Evolutionary conservation across 495 filamentous ascomycete genomes (phyloP).

Genomic region (Talaromyces proteolyticus): DNA sequence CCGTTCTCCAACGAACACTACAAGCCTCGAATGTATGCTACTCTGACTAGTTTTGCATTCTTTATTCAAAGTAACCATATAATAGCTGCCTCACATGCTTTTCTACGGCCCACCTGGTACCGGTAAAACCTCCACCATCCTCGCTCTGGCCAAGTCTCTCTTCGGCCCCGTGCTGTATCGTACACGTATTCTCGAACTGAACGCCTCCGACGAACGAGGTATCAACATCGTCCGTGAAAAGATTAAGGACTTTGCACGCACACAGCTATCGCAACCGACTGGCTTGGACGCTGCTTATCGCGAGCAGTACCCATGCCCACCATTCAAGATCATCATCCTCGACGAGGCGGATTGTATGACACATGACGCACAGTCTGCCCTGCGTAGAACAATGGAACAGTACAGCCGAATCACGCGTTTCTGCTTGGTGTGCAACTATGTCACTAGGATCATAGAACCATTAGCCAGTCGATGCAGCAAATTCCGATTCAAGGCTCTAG

Average conservation of each 20-base stretch:
- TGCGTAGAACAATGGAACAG: conserved; percentile 95
- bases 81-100: conserved; percentile 93
- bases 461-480: conserved; percentile 88
- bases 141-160: conserved; percentile 92
- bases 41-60: too few species aligned
- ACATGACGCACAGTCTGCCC: conserved; percentile 90
- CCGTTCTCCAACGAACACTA: conserved; percentile 83
- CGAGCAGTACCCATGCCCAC: conserved; percentile 82
- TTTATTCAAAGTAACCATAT: neutral
- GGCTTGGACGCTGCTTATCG: conserved; percentile 56
- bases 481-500: conserved; percentile 95
- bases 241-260: conserved; percentile 95
- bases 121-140: conserved; percentile 97
- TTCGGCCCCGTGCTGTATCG: conserved; percentile 94
- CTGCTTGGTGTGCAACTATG: conserved; percentile 97
- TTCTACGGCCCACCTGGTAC: conserved; percentile 98
- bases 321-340: conserved; percentile 97
- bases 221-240: conserved; percentile 97
- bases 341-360: conserved; percentile 99
- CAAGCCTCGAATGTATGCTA: conserved; percentile 80
- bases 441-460: conserved; percentile 96
- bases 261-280: conserved; percentile 81
- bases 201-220: conserved; percentile 97
- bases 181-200: conserved; percentile 92
- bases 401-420: conserved; percentile 95